phyloP scores from a whole-genome alignment of 805 yeast genomes.

The Osmozyma mogii region DNA sequence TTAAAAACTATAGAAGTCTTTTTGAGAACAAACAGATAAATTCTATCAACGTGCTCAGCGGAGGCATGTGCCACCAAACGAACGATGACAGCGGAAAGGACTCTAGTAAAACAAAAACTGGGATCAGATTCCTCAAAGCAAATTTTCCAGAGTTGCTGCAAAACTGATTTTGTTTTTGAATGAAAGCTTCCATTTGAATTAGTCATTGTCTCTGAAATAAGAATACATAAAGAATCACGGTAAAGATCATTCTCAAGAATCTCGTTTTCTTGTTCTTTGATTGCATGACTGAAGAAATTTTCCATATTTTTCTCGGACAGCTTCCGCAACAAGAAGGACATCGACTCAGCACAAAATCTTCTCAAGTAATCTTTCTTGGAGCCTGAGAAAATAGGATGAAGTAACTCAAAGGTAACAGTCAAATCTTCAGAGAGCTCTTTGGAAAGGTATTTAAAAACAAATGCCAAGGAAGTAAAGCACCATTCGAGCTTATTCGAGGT shows the following conservation, averaged over 20 bases:
- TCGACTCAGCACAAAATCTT: slow-evolving; percentile 83
- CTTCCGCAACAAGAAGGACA: slow-evolving; percentile 76
- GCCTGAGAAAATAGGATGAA: slow-evolving; percentile 57
- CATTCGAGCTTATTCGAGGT: slow-evolving; percentile 66
- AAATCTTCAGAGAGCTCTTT: slow-evolving; percentile 55
- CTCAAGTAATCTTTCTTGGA: slow-evolving; percentile 55
- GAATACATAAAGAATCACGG: slow-evolving; percentile 47
- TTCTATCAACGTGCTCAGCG: no score
- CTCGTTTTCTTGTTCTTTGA: slow-evolving; percentile 24
- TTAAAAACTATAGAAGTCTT: no score
- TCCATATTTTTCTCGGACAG: slow-evolving; percentile 42
- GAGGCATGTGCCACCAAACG: no score
- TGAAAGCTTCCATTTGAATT: slow-evolving; percentile 69
- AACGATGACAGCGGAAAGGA: no score
- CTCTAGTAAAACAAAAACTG: no score
- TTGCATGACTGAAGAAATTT: slow-evolving; percentile 37
- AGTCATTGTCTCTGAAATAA: slow-evolving; percentile 68
- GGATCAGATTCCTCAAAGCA: no score
- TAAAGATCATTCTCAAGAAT: slow-evolving; percentile 38
- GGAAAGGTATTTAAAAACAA: slow-evolving; percentile 80
- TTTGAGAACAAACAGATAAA: no score
- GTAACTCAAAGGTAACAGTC: slow-evolving; percentile 56
- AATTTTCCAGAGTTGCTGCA: slow-evolving; percentile 59
- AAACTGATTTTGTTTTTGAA: slow-evolving; percentile 53
- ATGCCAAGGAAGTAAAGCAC: slow-evolving; percentile 79